Evolutionary conservation across 2,329 filamentous ascomycete genomes (phyloP).

Genomic region (Colletotrichum orbiculare): DNA sequence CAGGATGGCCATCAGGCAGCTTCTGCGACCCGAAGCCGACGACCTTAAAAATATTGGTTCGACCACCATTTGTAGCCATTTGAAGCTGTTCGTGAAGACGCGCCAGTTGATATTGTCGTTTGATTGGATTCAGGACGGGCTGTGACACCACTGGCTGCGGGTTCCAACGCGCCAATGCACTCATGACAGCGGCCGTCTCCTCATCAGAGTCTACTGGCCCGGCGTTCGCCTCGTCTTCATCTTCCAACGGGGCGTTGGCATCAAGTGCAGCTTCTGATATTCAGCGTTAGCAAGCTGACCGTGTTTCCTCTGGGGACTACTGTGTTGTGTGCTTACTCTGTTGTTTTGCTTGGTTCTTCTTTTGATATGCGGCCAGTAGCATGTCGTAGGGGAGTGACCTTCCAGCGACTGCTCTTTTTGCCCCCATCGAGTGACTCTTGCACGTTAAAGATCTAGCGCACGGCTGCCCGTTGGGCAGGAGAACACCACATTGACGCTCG

Average conservation of each 20-base stretch:
- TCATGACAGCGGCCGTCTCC: slow-evolving; percentile 91
- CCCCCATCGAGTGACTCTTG: slow-evolving; percentile 95
- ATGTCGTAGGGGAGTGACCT: slow-evolving; percentile 92
- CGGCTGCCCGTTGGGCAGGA: slow-evolving; percentile 84
- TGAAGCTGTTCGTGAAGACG: slow-evolving; percentile 74
- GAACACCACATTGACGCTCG: slow-evolving; percentile 91
- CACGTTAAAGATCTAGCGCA: slow-evolving; percentile 92
- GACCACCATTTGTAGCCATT: slow-evolving; percentile 73
- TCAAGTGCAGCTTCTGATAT: slow-evolving; percentile 87
- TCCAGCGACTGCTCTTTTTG: slow-evolving; percentile 88
- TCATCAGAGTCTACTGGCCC: slow-evolving; percentile 93
- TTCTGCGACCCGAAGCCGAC: slow-evolving; percentile 66
- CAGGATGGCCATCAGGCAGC: slow-evolving; percentile 61
- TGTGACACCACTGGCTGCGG: slow-evolving; percentile 82
- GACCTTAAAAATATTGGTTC: slow-evolving; percentile 73
- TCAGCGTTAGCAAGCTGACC: slow-evolving; percentile 16
- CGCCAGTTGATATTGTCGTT: slow-evolving; percentile 71
- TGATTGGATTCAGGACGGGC: slow-evolving; percentile 69
- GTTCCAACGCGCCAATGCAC: slow-evolving; percentile 77
- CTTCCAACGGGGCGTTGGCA: slow-evolving; percentile 89
- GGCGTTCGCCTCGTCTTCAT: slow-evolving; percentile 83
- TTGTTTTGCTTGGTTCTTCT: slow-evolving; percentile 98
- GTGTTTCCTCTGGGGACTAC: neutral
- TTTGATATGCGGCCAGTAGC: slow-evolving; percentile 87
- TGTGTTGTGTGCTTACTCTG: slow-evolving; percentile 73